Base-by-base conservation (phyloP, 148 eudicot genomes). In the Simmondsia chinensis region DNA sequence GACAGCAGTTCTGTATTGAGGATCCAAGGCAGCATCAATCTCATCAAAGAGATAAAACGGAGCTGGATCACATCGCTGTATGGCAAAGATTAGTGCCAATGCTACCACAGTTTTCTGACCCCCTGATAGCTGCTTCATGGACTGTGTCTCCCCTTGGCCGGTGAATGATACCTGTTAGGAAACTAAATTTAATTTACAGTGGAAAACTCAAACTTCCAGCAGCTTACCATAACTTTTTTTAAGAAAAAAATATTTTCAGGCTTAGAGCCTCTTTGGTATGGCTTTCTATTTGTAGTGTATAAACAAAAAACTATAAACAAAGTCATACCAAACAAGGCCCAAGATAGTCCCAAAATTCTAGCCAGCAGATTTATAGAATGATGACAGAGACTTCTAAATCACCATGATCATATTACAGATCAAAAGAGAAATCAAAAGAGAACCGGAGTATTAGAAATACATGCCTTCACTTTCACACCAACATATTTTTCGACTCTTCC, bases 31-130 rank as follows among this genome's bases (percentile, higher is more conserved):
- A 25, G 99, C 99, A 69, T 86, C 99, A 50, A 93, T 93, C 73
- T 93, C 99, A 56, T 93, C 96, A 64, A 93, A 93, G 57, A 93
- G 96, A 75, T 93, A 93, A 63, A 86, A 86, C 9, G 99, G 99
- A 54, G 99, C 99, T 57, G 99, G 96, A 63, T 93, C 99, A 62
- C 99, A 86, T 46, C 96, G 71, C 60, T 93, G 99, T 59, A 93
- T 86, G 36, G 96, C 94, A 50, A 86, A 93, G 50, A 93, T 93
- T 53, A 93, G 68, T 27, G 83, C 74, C 72, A 93, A 65, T 20
- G 99, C 96, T 40, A 93, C 99, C 45, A 93, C 95, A 18, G 97
- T 91, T 77, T 91, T 91, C 77, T 85, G 97, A 58, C 99, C 99
- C 20, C 99, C 99, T 40, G 99, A 93, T 39, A 93, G 72, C 62